Evolutionary conservation across 495 filamentous ascomycete genomes (phyloP).

Genomic region (Penicillium atrosanguineum): DNA sequence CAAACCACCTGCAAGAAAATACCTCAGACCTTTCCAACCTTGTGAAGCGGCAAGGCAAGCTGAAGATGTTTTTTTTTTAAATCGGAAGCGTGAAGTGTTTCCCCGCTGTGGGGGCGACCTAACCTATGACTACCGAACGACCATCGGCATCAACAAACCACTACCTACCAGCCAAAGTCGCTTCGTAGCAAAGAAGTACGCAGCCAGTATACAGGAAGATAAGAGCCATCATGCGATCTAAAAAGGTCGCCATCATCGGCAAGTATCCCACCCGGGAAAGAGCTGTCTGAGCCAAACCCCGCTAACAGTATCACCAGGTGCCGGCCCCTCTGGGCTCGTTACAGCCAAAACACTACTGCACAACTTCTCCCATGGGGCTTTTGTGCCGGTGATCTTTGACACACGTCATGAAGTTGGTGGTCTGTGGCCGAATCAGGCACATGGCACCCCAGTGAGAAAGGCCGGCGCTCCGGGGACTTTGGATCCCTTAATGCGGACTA

Average conservation of each 20-base stretch:
- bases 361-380: slow-evolving; percentile 51
- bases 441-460: slow-evolving; percentile 27
- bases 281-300: not conserved
- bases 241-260: slow-evolving; percentile 70
- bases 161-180: not conserved
- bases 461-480: slow-evolving; percentile 37
- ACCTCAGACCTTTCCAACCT: too few species aligned
- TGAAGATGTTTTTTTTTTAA: not conserved
- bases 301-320: slow-evolving; percentile 47
- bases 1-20: too few species aligned
- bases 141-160: not conserved
- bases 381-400: slow-evolving; percentile 72
- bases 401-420: slow-evolving; percentile 63
- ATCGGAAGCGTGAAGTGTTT: not conserved
- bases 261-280: slow-evolving; percentile 15
- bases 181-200: not conserved
- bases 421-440: slow-evolving; percentile 54
- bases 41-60: too few species aligned
- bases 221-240: slow-evolving; percentile 29
- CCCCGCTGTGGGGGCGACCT: not conserved
- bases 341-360: slow-evolving; percentile 77
- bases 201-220: not conserved
- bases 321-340: slow-evolving; percentile 77
- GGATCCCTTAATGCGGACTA: slow-evolving; percentile 70
- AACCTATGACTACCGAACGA: not conserved